Conservation (phyloP, 2,329 filamentous ascomycete species). For the Exophiala sideris region DNA sequence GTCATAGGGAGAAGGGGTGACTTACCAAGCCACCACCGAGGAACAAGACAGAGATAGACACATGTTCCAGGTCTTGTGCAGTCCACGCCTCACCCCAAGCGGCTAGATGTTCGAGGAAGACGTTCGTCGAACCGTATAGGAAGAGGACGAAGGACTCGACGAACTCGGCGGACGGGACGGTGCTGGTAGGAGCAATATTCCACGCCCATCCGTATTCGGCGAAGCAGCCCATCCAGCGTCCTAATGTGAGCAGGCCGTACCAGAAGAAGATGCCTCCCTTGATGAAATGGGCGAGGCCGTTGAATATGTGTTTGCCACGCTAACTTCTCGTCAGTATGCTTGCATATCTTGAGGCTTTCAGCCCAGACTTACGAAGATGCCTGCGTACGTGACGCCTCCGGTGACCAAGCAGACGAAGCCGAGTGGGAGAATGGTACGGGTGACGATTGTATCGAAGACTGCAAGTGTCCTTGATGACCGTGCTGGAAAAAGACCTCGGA, state of each 20-base stretch:
- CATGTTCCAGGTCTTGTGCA: slow-evolving; percentile 79
- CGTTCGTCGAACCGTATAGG: slow-evolving; percentile 81
- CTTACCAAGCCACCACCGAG: slow-evolving; percentile 81
- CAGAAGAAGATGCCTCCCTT: slow-evolving; percentile 95
- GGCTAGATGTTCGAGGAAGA: slow-evolving; percentile 86
- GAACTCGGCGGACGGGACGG: slow-evolving; percentile 75
- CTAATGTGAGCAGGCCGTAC: slow-evolving; percentile 82
- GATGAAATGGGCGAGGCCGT: slow-evolving; percentile 85
- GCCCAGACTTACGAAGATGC: slow-evolving; percentile 80
- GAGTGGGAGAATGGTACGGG: slow-evolving; percentile 72
- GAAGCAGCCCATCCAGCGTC: slow-evolving; percentile 87
- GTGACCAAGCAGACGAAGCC: slow-evolving; percentile 70
- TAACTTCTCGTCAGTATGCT: slow-evolving; percentile 8
- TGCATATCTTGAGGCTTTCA: background rate
- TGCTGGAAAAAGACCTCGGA: slow-evolving; percentile 40
- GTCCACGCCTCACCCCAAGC: slow-evolving; percentile 69
- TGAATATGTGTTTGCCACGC: slow-evolving; percentile 64
- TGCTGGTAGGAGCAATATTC: slow-evolving; percentile 70
- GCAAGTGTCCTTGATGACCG: slow-evolving; percentile 55
- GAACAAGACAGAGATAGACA: slow-evolving; percentile 90
- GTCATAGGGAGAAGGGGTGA: background rate
- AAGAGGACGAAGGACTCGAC: slow-evolving; percentile 87
- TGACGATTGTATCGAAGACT: slow-evolving; percentile 63
- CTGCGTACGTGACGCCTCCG: slow-evolving; percentile 72
- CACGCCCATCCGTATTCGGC: slow-evolving; percentile 91